Conservation (phyloP, 2,329 filamentous ascomycete species). For the Alternaria sp. region DNA sequence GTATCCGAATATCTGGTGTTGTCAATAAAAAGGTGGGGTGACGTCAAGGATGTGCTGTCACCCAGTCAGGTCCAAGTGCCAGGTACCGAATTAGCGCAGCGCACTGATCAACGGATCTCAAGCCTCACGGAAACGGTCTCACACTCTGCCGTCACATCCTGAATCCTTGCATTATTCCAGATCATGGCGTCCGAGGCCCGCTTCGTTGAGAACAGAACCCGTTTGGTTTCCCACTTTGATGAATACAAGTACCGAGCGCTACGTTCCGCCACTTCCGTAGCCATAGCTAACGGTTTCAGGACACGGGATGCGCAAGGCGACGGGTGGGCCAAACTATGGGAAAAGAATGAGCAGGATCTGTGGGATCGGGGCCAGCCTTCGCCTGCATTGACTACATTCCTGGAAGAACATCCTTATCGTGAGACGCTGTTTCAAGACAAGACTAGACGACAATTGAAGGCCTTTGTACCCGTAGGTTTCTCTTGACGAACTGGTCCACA, state of each 20-base stretch:
- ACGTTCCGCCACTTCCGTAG: background rate
- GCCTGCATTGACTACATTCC: conserved; percentile 57
- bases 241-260: conserved; percentile 16
- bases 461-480: conserved; percentile 68
- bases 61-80: background rate
- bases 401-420: conserved; percentile 30
- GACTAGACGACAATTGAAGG: conserved; percentile 58
- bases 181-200: conserved; percentile 22
- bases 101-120: conserved; percentile 5
- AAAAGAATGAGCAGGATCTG: conserved; percentile 58
- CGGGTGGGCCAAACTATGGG: conserved; percentile 64
- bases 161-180: conserved; percentile 1
- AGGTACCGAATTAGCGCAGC: conserved; percentile 9
- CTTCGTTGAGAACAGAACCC: conserved; percentile 20
- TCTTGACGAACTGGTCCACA: background rate
- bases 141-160: conserved; percentile 10
- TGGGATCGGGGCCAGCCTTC: conserved; percentile 65
- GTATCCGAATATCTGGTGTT: background rate
- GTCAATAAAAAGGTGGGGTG: conserved; percentile 9
- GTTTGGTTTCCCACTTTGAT: conserved; percentile 21
- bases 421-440: conserved; percentile 30
- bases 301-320: conserved; percentile 22
- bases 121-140: background rate
- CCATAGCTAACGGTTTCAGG: conserved; percentile 13
- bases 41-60: conserved; percentile 14